A percentile compares a stretch with the other conserved stretches of the same genome.
phyloP scores from a whole-genome alignment of 495 filamentous ascomycete species.

The Xylaria intraflava region DNA sequence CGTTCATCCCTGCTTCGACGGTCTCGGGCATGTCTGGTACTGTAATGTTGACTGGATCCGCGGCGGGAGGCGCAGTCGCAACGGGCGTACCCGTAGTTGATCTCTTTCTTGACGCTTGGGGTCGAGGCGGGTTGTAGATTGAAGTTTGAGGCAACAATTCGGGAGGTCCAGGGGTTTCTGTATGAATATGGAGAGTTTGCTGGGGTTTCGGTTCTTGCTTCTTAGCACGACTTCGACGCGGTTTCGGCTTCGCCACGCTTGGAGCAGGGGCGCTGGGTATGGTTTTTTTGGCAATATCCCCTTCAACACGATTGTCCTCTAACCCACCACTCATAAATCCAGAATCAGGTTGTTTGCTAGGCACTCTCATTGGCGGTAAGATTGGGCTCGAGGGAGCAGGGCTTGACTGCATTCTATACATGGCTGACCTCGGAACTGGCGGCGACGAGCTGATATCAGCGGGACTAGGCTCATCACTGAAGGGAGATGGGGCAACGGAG shows the following conservation, averaged over 20 bases:
- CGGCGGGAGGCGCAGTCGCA: slow-evolving; percentile 30
- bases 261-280: slow-evolving; percentile 13
- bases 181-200: slow-evolving; percentile 30
- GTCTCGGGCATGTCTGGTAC: slow-evolving; percentile 3
- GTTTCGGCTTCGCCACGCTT: slow-evolving; percentile 23
- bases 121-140: slow-evolving; percentile 34
- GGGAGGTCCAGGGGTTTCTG: slow-evolving; percentile 36
- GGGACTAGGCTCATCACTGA: slow-evolving; percentile 51
- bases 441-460: slow-evolving; percentile 71
- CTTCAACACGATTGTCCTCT: slow-evolving; percentile 52
- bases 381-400: slow-evolving; percentile 64
- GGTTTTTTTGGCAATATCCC: slow-evolving; percentile 34
- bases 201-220: slow-evolving; percentile 21
- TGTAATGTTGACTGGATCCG: slow-evolving; percentile 1
- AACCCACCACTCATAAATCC: slow-evolving; percentile 74
- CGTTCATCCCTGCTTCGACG: neutral
- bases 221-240: slow-evolving; percentile 29
- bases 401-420: slow-evolving; percentile 42
- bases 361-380: slow-evolving; percentile 54
- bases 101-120: slow-evolving; percentile 15
- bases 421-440: slow-evolving; percentile 53
- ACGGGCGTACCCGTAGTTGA: slow-evolving; percentile 17
- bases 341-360: slow-evolving; percentile 53
- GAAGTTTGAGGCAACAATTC: slow-evolving; percentile 41
- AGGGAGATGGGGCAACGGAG: slow-evolving; percentile 50